Evolutionary conservation across 371 early-diverging fungal species (phyloP), one percentile per base, ranked within the genome.

Genomic region (Rhizopus stolonifer): DNA sequence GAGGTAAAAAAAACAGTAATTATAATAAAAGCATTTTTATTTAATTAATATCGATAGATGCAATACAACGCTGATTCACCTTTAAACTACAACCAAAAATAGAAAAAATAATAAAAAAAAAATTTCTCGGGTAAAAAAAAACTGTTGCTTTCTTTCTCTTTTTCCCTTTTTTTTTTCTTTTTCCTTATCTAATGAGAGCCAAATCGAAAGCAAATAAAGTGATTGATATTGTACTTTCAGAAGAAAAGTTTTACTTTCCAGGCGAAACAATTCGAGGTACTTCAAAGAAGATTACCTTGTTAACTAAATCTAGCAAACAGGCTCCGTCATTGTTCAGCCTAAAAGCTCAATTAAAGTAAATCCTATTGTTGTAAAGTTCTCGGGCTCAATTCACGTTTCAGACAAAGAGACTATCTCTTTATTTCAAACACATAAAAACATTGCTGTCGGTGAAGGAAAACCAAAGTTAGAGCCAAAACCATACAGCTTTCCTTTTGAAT

Each of bases 401-500:
- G 73, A 76, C n/a, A 72, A 72, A 54, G 66, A 70, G 39, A 46
- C 48, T 2, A 57, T 70, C 11, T 25, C 56, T 1, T 44, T 76
- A 32, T 72, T 78, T 52, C 59, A 65, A 9, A 47, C 33, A 19
- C 51, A 26, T 15, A 60, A 68, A 51, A 48, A 39, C 1, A 52
- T 72, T 9, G 49, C 64, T 9, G 55, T 63, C 3, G 51, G 61
- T 13, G 46, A 55, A 31, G 55, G 52, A 39, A 70, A 69, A 48
- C 39, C 57, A 10, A 54, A 52, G 39, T 40, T 77, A n/a, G 72
- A 77, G 22, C 62, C 65, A 21, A 72, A 69, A 42, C 54, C 29
- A 2, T 61, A 78, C 52, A 38, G 36, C 6, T 78, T 72, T 52
- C 65, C 74, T 19, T 78, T 78, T 50, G 66, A 78, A 42, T 72